These are phyloP conservation scores for Euryodendron excelsum DNA, from an alignment of 148 eudicot species.

Conservation along the genomic window DNA sequence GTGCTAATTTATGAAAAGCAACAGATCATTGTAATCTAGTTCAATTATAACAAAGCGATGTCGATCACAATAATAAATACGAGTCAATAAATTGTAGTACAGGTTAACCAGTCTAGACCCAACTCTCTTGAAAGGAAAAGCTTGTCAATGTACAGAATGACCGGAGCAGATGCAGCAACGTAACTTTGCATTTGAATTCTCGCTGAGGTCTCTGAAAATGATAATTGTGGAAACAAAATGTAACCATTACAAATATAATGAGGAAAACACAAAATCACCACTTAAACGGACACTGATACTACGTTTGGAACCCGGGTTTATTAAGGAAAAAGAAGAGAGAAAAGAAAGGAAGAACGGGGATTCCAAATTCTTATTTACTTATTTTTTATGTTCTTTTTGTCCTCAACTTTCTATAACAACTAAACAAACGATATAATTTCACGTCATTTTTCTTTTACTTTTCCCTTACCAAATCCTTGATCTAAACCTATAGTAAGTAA, in stretches of 20 bases:
- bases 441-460: too few species aligned
- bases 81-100: background rate
- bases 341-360: too few species aligned
- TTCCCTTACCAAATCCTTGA: too few species aligned
- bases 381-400: too few species aligned
- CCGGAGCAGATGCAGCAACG: conserved; percentile 53
- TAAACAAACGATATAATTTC: too few species aligned
- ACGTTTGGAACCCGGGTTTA: too few species aligned
- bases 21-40: background rate
- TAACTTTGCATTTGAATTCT: conserved; percentile 70
- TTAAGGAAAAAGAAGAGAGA: too few species aligned
- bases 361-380: too few species aligned
- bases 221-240: background rate
- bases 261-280: too few species aligned
- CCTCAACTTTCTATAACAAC: too few species aligned
- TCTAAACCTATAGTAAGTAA: too few species aligned
- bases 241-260: background rate
- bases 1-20: background rate
- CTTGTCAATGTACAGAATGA: conserved; percentile 61
- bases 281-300: too few species aligned
- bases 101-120: conserved; percentile 77
- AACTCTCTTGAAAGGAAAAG: conserved; percentile 60
- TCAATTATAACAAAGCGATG: background rate
- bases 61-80: background rate
- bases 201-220: conserved; percentile 65